Base-by-base conservation (phyloP, 2,329 filamentous ascomycete species). In the Xylariaceae sp. region DNA sequence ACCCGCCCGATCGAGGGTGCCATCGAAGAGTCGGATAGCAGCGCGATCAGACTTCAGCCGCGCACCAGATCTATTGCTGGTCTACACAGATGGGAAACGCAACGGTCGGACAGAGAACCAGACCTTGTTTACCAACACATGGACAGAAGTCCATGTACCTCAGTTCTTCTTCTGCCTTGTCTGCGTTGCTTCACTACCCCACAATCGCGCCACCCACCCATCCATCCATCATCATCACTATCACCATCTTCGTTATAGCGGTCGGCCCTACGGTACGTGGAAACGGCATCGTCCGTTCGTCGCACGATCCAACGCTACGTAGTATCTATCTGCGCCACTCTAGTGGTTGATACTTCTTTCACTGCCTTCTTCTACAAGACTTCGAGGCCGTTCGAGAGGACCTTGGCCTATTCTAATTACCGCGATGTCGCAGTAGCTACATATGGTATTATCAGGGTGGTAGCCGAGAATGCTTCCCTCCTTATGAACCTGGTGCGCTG, bases 1-100 rank as follows among this genome's bases (percentile, higher is more conserved):
- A 62, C 60, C 57, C 60, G 51, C 47, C 47, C 54, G 57, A 60
- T 60, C 60, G 54, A 57, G 52, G 52, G 57, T 60, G 48, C 41
- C 52, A 54, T 57, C 46, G 20, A 50, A 44, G 32, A 43, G 49
- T 37, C 44, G 54, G 47, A 45, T 56, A 56, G 29, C 32, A 50
- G 26, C 41, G 59, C 21, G 54, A 50, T 48, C 41, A 49, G 52
- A 56, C 53, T 54, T 56, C 50, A 60, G 57, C 60, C 54, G 32
- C 54, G 49, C 54, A 60, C 50, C 40, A 44, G 37, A 51, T 60
- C 32, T 56, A 46, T 48, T 32, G 44, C 40, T 43, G 29, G 37
- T 16, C 45, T 43, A 18, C 37, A 20, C 47, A 6, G 6, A 37
- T 29, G 32, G 19, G 16, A 19, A 43, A 49, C 41, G 44, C 37